phyloP scores from a whole-genome alignment of 768 basidiomycete species.

The Suillus weaverae region DNA sequence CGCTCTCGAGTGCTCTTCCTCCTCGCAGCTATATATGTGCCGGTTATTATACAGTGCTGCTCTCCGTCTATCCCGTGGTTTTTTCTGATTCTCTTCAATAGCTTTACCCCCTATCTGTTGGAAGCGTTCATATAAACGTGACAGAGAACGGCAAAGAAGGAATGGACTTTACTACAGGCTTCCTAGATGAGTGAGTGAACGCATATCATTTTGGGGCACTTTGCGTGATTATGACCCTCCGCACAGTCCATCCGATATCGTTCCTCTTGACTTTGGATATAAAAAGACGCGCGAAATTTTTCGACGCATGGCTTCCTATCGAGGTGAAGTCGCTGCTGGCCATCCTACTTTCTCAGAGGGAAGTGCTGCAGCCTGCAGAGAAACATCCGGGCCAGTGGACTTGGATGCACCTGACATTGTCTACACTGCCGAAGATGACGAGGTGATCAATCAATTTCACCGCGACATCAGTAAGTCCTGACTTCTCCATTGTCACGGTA shows the following conservation, averaged over 20 bases:
- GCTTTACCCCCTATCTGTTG: conserved; percentile 46
- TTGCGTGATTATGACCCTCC: not conserved
- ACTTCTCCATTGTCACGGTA: not conserved
- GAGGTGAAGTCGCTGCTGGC: conserved; percentile 33
- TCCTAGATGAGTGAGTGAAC: conserved; percentile 41
- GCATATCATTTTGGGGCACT: not conserved
- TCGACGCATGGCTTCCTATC: conserved; percentile 43
- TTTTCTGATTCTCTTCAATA: conserved; percentile 2
- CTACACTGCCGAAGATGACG: conserved; percentile 36
- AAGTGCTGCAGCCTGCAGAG: conserved; percentile 28
- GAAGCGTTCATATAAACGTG: conserved; percentile 49
- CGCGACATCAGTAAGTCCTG: conserved; percentile 18
- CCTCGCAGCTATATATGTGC: conserved; percentile 16
- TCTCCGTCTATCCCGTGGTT: not conserved
- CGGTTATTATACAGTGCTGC: conserved; percentile 33
- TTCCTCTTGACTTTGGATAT: conserved; percentile 27
- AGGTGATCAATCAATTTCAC: conserved; percentile 32
- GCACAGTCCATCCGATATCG: conserved; percentile 27
- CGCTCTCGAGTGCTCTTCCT: not conserved
- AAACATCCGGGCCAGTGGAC: conserved; percentile 18
- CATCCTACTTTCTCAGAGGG: conserved; percentile 26
- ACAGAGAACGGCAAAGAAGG: conserved; percentile 40
- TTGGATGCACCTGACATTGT: conserved; percentile 30
- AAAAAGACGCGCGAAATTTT: conserved; percentile 28
- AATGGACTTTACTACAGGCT: conserved; percentile 46